Conservation (phyloP, 1,284 basidiomycete genomes). For the Sparassis latifolia region DNA sequence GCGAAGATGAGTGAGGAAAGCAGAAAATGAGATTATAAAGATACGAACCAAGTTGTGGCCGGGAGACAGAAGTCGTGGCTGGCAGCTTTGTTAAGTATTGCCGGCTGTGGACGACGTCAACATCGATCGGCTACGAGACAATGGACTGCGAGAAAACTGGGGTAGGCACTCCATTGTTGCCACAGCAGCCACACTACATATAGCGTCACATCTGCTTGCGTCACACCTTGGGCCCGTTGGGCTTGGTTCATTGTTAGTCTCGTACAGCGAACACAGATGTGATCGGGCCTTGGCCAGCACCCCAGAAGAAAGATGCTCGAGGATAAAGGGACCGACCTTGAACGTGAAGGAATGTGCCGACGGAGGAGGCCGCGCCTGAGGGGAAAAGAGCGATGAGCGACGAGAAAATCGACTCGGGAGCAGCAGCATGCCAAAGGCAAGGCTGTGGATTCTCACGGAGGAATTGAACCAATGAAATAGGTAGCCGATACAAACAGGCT, state of each 20-base stretch:
- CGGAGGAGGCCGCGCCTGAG: constrained; percentile 69
- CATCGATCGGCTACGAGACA: background rate
- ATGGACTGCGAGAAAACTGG: background rate
- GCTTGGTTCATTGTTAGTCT: background rate
- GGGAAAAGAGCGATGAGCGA: constrained; percentile 17
- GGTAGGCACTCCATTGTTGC: constrained; percentile 4
- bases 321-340: constrained; percentile 35
- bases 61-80: constrained; percentile 5
- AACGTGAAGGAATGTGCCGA: constrained; percentile 48
- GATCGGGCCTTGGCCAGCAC: background rate
- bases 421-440: constrained; percentile 14
- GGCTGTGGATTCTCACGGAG: constrained; percentile 21
- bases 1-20: constrained; percentile 2
- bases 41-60: constrained; percentile 12
- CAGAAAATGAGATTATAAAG: constrained; percentile 1
- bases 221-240: background rate
- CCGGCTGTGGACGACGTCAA: constrained; percentile 8
- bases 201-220: background rate
- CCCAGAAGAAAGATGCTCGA: background rate
- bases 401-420: constrained; percentile 7
- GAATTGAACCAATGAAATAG: constrained; percentile 16
- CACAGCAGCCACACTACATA: background rate
- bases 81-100: constrained; percentile 4
- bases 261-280: background rate
- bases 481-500: constrained; percentile 17